These are phyloP conservation scores for Fusarium sp. DNA, from an alignment of 2,329 filamentous ascomycete genomes.

Conservation along the genomic window DNA sequence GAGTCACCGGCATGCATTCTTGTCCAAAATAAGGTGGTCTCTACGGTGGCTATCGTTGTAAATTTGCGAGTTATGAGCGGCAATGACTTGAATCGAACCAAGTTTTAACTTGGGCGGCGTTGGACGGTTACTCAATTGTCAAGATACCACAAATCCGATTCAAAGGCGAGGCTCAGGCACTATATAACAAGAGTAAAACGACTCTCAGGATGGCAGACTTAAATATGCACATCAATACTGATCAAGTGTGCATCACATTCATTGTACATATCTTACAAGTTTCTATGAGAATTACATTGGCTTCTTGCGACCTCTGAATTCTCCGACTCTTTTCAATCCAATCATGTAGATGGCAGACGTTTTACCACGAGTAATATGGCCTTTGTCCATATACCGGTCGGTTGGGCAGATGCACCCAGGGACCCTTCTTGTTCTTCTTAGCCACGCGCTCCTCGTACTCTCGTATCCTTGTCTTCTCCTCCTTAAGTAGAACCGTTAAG, in stretches of 20 bases:
- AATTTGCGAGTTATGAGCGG: not conserved
- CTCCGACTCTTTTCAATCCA: slow-evolving; percentile 8
- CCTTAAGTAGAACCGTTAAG: slow-evolving; percentile 86
- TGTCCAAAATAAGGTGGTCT: not conserved
- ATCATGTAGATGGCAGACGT: not conserved
- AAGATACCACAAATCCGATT: slow-evolving; percentile 13
- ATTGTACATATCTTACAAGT: slow-evolving; percentile 53
- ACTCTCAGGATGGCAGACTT: not conserved
- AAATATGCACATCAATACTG: slow-evolving; percentile 7
- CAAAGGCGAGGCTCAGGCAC: not conserved
- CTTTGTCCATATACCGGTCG: slow-evolving; percentile 84
- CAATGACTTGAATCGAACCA: not conserved
- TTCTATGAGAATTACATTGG: slow-evolving; percentile 39
- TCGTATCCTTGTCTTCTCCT: slow-evolving; percentile 89
- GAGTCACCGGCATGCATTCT: not conserved
- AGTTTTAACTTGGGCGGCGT: slow-evolving; percentile 5
- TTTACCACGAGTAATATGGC: slow-evolving; percentile 92
- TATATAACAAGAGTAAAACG: not conserved
- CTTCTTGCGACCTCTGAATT: slow-evolving; percentile 2
- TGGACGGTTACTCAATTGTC: slow-evolving; percentile 7
- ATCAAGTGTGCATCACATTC: slow-evolving; percentile 44
- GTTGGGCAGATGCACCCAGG: slow-evolving; percentile 91
- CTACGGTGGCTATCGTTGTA: not conserved
- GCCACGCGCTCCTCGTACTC: slow-evolving; percentile 81
- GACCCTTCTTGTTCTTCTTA: slow-evolving; percentile 78